phyloP scores from a whole-genome alignment of 192 early-diverging fungal species.

The Backusella tarrabulga region DNA sequence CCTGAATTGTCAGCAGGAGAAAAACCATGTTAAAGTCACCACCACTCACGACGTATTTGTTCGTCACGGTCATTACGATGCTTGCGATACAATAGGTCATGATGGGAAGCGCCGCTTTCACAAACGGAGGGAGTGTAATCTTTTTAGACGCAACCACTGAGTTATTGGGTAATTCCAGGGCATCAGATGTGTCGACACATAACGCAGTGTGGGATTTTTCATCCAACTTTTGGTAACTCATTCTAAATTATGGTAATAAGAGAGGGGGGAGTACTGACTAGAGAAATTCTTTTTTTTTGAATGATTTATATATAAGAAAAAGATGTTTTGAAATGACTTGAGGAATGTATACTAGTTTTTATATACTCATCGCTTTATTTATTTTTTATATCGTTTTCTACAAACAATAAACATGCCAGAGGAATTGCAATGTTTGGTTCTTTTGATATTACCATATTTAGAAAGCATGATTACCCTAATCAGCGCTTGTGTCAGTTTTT shows the following conservation, averaged over 20 bases:
- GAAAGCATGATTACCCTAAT: not conserved
- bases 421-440: not conserved
- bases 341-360: not conserved
- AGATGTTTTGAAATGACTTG: not conserved
- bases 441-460: conserved; percentile 6
- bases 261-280: not conserved
- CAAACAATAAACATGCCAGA: conserved; percentile 8
- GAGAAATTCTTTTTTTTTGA: not conserved
- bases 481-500: not conserved
- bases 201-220: not conserved
- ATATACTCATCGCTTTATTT: not conserved
- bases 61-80: conserved; percentile 85
- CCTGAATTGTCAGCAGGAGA: conserved; percentile 74
- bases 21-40: conserved; percentile 79
- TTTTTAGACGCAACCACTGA: conserved; percentile 8
- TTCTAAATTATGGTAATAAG: not conserved
- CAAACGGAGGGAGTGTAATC: not conserved
- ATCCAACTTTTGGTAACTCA: not conserved
- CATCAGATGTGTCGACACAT: conserved; percentile 4
- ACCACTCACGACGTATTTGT: conserved; percentile 73
- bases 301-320: not conserved
- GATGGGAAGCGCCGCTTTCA: conserved; percentile 60
- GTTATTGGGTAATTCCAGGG: not conserved
- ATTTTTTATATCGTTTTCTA: not conserved
- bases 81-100: conserved; percentile 80